Evolutionary conservation across 805 yeast genomes (phyloP), one percentile per base, ranked within the genome.

Genomic region (Myxozyma melibiosi): DNA sequence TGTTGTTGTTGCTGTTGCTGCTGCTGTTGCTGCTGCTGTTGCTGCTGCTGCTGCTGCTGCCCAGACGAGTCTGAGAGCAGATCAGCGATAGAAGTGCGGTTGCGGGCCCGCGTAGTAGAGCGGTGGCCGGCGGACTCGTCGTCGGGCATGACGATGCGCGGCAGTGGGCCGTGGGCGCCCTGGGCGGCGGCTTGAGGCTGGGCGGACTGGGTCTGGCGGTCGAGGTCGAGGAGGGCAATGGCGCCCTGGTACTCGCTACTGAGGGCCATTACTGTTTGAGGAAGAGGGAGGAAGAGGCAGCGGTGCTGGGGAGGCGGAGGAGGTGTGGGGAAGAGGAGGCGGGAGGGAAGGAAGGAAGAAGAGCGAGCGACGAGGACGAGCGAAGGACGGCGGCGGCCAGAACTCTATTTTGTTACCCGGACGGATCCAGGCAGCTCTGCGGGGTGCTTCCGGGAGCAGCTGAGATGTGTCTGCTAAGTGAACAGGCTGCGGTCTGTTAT

Each of bases 211-310:
- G 33, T 44, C 43, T 47, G 61, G 34, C 62, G 53, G 55, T 59
- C 65, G 41, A 64, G 64, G 41, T 63, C 65, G 7, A 64, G 64
- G 34, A 64, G 41, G 16, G 66, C 65, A 47, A 64, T 64, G 16
- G 67, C 66, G 22, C 66, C 67, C 43, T 62, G 67, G 57, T 64
- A 61, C 50, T 64, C 64, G 50, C 51, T 49, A 50, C 52, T 34
- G n/a, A 45, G 63, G 27, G 62, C 62, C 59, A 53, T 54, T 20
- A 34, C n/a, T n/a, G n/a, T n/a, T n/a, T 8, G 40, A 31, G 27
- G 44, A 22, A 13, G 44, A 25, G 8, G 20, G 39, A 35, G 5
- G 39, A 7, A 7, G 39, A 20, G 39, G 5, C 39, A 7, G 39
- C 5, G 39, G 31, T 24, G 44, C 16, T 11, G 31, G 7, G 31